Conservation (phyloP, 208 protist species). For the Strigomonas culicis region DNA sequence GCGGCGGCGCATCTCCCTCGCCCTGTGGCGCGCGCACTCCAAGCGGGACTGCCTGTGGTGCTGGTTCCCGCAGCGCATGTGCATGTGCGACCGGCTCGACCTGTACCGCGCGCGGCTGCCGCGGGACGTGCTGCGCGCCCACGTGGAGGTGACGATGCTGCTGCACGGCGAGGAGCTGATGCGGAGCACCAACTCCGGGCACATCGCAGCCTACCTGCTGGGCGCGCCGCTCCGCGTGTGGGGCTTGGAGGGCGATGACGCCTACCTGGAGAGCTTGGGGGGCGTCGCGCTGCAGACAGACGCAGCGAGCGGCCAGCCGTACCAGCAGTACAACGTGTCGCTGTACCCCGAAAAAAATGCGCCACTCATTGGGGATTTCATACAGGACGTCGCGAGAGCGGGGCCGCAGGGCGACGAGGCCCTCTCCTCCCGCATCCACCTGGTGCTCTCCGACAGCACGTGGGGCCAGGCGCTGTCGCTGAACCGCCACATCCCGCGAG, state of each 20-base stretch:
- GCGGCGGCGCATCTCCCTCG: conserved; percentile 36
- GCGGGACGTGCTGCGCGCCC: conserved; percentile 9
- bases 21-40: conserved; percentile 45
- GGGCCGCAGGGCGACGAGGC: background rate
- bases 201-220: conserved; percentile 75
- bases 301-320: background rate
- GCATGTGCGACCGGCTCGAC: conserved; percentile 61
- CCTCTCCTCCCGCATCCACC: conserved; percentile 29
- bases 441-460: conserved; percentile 75
- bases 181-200: conserved; percentile 80
- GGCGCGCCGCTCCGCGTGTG: conserved; percentile 66
- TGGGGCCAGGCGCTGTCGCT: conserved; percentile 76
- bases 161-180: conserved; percentile 79
- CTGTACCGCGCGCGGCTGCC: conserved; percentile 32
- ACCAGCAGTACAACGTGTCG: conserved; percentile 23
- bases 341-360: conserved; percentile 45
- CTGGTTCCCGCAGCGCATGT: conserved; percentile 64
- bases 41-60: conserved; percentile 64
- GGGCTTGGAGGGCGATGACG: conserved; percentile 63
- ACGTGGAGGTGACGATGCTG: conserved; percentile 59
- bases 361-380: conserved; percentile 20
- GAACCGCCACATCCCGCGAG: conserved; percentile 56
- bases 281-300: too few species aligned
- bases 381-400: conserved; percentile 9
- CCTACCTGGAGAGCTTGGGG: conserved; percentile 25